Conservation (phyloP, 768 basidiomycete genomes). For the Boletus subparvulus region DNA sequence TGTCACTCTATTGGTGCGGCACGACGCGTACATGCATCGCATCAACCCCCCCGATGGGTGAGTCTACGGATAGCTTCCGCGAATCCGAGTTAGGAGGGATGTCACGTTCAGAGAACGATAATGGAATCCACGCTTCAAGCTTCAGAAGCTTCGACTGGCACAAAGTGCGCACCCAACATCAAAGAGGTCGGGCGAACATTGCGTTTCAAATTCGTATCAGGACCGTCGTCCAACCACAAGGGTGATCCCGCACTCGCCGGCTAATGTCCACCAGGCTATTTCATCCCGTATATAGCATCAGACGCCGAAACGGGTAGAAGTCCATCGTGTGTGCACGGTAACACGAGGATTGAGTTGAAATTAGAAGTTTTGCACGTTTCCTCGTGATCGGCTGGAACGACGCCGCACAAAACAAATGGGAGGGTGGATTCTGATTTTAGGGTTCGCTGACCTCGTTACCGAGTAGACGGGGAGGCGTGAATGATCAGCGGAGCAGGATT, state of each 20-base stretch:
- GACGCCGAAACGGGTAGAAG: neutral
- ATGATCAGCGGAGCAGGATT: conserved; percentile 12
- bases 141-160: neutral
- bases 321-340: neutral
- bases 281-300: neutral
- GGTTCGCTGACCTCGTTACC: conserved; percentile 1
- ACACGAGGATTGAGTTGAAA: neutral
- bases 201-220: conserved; percentile 1
- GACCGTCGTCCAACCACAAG: neutral
- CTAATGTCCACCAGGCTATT: neutral
- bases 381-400: conserved; percentile 2
- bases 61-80: neutral
- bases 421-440: neutral
- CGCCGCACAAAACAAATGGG: conserved; percentile 4
- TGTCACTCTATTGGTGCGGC: too few relatives aligned
- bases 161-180: neutral
- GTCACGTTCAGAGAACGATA: neutral
- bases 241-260: neutral
- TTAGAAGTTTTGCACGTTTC: neutral
- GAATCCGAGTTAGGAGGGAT: neutral
- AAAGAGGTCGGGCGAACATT: neutral
- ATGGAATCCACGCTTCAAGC: neutral
- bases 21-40: too few relatives aligned
- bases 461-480: conserved; percentile 6
- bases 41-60: neutral